A percentile compares a stretch with the other conserved stretches of the same genome.
Evolutionary conservation across 2,329 filamentous ascomycete genomes (phyloP).

Genomic region (Diaporthe helianthi): DNA sequence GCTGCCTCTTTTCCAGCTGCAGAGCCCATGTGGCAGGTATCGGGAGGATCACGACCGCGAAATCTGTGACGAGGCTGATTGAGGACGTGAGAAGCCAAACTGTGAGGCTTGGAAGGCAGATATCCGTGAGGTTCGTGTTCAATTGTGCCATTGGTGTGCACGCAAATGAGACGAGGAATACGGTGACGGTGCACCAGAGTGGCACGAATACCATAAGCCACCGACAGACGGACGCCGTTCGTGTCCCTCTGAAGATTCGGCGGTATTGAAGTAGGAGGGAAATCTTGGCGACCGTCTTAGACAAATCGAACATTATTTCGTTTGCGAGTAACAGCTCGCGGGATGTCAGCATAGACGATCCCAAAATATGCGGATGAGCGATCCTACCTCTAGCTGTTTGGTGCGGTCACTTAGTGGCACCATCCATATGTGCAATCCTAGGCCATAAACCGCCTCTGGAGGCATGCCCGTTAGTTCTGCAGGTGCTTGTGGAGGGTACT

Average conservation of each 20-base stretch:
- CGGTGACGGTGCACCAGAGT: slow-evolving; percentile 42
- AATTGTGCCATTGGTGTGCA: slow-evolving; percentile 42
- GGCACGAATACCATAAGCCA: slow-evolving; percentile 40
- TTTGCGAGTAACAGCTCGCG: slow-evolving; percentile 42
- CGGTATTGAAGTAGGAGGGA: slow-evolving; percentile 50
- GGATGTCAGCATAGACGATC: not conserved
- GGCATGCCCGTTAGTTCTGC: not conserved
- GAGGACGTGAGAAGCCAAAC: slow-evolving; percentile 43
- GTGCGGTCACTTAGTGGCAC: slow-evolving; percentile 35
- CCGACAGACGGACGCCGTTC: slow-evolving; percentile 38
- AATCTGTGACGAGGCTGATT: slow-evolving; percentile 41
- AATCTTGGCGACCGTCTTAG: slow-evolving; percentile 45
- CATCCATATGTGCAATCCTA: slow-evolving; percentile 41
- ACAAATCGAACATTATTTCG: slow-evolving; percentile 46
- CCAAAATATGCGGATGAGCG: too few relatives aligned
- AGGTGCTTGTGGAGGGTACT: not conserved
- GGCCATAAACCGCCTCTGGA: slow-evolving; percentile 39
- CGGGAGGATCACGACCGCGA: slow-evolving; percentile 40
- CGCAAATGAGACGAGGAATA: slow-evolving; percentile 41
- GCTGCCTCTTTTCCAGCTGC: slow-evolving; percentile 38
- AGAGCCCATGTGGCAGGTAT: slow-evolving; percentile 39
- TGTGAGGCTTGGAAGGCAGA: slow-evolving; percentile 40
- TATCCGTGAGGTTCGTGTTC: slow-evolving; percentile 34
- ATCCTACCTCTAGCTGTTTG: slow-evolving; percentile 40
- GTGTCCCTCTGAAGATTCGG: slow-evolving; percentile 45